phyloP scores from a whole-genome alignment of 2,329 filamentous ascomycete genomes.

The Cordyceps farinosa region DNA sequence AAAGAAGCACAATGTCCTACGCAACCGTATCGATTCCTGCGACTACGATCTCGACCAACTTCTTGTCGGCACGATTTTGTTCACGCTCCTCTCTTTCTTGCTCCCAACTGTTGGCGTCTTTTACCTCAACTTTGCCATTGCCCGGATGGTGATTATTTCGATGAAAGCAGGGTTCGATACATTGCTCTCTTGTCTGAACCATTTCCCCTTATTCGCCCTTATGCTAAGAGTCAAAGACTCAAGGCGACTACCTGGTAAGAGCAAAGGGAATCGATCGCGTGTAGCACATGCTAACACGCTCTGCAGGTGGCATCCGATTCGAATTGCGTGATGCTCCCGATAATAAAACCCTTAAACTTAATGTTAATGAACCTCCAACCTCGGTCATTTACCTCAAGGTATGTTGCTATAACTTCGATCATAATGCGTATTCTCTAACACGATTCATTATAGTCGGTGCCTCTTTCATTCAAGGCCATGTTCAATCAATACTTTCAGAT shows the following conservation, averaged over 20 bases:
- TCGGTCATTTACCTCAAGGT: conserved; percentile 88
- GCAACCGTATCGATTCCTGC: conserved; percentile 97
- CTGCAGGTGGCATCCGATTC: conserved; percentile 68
- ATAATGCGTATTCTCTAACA: background rate
- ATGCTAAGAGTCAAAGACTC: conserved; percentile 97
- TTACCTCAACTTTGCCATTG: conserved; percentile 92
- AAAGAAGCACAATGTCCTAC: conserved; percentile 94
- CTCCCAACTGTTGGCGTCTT: conserved; percentile 94
- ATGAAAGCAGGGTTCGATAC: conserved; percentile 91
- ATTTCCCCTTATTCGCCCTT: conserved; percentile 93
- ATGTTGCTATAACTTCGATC: conserved; percentile 21
- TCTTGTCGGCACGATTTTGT: conserved; percentile 91
- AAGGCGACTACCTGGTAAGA: conserved; percentile 72
- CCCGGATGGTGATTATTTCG: conserved; percentile 90
- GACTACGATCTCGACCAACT: conserved; percentile 98
- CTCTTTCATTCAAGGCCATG: conserved; percentile 86
- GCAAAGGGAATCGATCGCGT: background rate
- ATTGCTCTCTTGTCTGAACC: conserved; percentile 87
- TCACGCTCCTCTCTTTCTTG: conserved; percentile 91
- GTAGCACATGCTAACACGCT: conserved; percentile 15
- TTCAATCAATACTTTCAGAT: conserved; percentile 98
- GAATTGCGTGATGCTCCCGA: conserved; percentile 74
- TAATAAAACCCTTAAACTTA: conserved; percentile 38
- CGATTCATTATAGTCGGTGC: conserved; percentile 62
- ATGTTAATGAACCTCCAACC: conserved; percentile 54